A percentile compares a stretch with the other conserved stretches of the same genome.
Conservation (phyloP, 371 early-diverging fungal species). For the Rhizopus sp. region DNA sequence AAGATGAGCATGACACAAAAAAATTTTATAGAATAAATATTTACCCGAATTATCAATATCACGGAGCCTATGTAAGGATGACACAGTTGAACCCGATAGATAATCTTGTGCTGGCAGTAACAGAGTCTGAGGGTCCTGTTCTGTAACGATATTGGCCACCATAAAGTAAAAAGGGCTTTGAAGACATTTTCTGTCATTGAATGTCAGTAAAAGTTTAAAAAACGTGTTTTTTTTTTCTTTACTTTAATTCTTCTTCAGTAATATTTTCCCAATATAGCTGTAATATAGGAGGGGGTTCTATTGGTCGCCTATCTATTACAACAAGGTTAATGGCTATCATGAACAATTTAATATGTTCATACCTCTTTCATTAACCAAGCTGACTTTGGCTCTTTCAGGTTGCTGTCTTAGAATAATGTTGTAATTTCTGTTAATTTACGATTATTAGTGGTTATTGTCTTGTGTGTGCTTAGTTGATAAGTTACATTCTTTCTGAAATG, state of each 20-base stretch:
- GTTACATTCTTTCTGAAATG: slow-evolving; percentile 37
- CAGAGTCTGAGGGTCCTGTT: slow-evolving; percentile 12
- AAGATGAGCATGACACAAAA: not conserved
- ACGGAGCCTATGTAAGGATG: slow-evolving; percentile 46
- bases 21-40: not conserved
- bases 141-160: slow-evolving; percentile 38
- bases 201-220: slow-evolving; percentile 2
- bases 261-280: slow-evolving; percentile 41
- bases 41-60: slow-evolving; percentile 49
- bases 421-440: not conserved
- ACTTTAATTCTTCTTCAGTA: slow-evolving; percentile 41
- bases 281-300: slow-evolving; percentile 52
- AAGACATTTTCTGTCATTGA: slow-evolving; percentile 35
- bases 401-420: slow-evolving; percentile 21
- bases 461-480: not conserved
- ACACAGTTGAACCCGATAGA: slow-evolving; percentile 47
- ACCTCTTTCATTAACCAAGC: slow-evolving; percentile 38
- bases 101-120: slow-evolving; percentile 30
- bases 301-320: slow-evolving; percentile 38
- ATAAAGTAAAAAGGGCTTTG: slow-evolving; percentile 54
- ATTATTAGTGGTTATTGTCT: not conserved
- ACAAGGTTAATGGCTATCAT: not conserved
- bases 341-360: slow-evolving; percentile 10
- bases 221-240: slow-evolving; percentile 19
- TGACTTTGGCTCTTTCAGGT: slow-evolving; percentile 27